Base-by-base conservation (phyloP, 2,329 filamentous ascomycete genomes). In the Calonectria pteridis region DNA sequence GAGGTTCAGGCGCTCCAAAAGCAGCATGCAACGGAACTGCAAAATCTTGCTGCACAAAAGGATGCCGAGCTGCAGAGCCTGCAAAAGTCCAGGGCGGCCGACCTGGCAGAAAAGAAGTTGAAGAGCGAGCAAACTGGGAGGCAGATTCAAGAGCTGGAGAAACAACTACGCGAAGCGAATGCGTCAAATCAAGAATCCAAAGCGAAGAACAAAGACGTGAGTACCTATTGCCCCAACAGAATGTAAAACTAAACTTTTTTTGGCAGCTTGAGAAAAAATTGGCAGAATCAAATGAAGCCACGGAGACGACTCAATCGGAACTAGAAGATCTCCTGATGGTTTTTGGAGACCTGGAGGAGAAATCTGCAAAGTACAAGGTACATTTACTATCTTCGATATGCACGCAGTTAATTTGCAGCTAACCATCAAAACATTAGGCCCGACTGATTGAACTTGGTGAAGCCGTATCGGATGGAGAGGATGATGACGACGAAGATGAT, bases 311-410 rank as follows among this genome's bases (percentile, higher is more conserved):
- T 6, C 94, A 96, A 81, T 88, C 90, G 3, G 94, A 97, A 83
- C 87, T 96, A 58, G 94, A 97, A 77, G 94, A 97, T 82, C 87
- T 96, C 68, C 86, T 97, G 43, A 94, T 96, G 86, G 93, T 97
- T 6, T 95, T 96, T 83, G 92, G 91, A 18, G 94, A 97, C 81
- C 82, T 95, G 23, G 94, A 97, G 83, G 93, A 95, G 68, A 96
- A 96, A 85, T 88, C 92, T 63, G 88, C 89, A 51, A 91, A 91
- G 78, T 95, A 96, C 81, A 96, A 94, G 89, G 93, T 94, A 84
- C 77, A 88, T 73, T 31, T 23, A 33, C 20, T n/a, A 4, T 58
- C 28, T 13, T 46, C 23, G 3, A 4, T 40, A 33, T 31, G 29
- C 1, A n/a, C 7, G 11, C 14, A 18, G 20, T 35, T 18, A 26